Evolutionary conservation across 176 grass and related monocot genomes (phyloP), one percentile per base, ranked within the genome.

Genomic region (Zoysia japonica): DNA sequence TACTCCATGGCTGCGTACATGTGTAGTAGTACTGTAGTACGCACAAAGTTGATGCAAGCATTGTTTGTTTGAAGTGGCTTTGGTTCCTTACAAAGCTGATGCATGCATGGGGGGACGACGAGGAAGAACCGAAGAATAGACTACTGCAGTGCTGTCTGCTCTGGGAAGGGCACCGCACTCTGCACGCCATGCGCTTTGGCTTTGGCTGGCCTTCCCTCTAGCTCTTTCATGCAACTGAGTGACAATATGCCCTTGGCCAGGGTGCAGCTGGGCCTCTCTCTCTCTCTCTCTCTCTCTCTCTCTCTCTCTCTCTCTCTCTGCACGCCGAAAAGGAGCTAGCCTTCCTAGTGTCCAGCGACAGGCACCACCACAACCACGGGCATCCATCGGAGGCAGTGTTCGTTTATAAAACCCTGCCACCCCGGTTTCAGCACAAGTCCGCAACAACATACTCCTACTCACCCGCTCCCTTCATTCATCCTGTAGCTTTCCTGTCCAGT

Each of bases 141-240:
- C 82, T 82, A 77, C 35, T 82, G 83, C 74, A 85, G 61, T 13
- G 20, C 72, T 94, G 92, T 91, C 92, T 88, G 91, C 88, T 88
- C 83, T 81, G 76, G 40, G 80, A 84, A 88, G 75, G 76, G 91
- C 88, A 91, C 67, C 74, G 47, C 83, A 74, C 90, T 16, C 56
- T 2, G 17, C 55, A 17, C 6, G 14, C 39, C 64, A 44, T 55
- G 37, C 76, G 15, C 76, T 66, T 61, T 13, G 76, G 72, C 79
- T 70, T 64, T 63, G 28, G 28, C 28, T 28, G 28, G 28, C 28
- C 8, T 17, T 14, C 51, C 1, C 12, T 13, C 51, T 28, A 28
- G 28, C 28, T 10, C 61, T 70, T 81, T 88, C 79, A 78, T 69
- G 80, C 61, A 61, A 67, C 37, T 20, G 57, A 75, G 49, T 67